phyloP scores from a whole-genome alignment of 768 basidiomycete species.

The Leccinellum rugosiceps region DNA sequence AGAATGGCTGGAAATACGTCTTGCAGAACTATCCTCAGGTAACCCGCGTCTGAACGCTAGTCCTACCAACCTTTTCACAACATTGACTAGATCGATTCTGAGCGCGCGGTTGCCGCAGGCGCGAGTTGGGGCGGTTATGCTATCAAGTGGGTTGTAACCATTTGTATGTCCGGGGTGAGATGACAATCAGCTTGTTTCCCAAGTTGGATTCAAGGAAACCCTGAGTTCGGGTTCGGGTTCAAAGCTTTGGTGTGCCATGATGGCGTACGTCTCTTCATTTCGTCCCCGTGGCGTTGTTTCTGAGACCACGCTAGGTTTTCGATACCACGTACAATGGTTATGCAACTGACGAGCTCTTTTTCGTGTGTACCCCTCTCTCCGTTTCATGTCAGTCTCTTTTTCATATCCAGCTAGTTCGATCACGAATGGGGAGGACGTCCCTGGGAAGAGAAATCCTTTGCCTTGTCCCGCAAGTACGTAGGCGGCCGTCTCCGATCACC shows the following conservation, averaged over 20 bases:
- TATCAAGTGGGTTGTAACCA: constrained; percentile 57
- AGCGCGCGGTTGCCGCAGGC: constrained; percentile 73
- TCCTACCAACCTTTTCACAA: background rate
- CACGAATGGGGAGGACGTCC: constrained; percentile 85
- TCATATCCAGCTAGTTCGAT: constrained; percentile 56
- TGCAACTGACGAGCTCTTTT: constrained; percentile 89
- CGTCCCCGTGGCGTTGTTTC: background rate
- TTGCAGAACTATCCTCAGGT: constrained; percentile 70
- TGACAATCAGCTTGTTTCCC: background rate
- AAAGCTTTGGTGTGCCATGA: constrained; percentile 93
- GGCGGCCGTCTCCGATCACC: background rate
- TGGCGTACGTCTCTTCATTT: constrained; percentile 51
- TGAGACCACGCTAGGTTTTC: constrained; percentile 50
- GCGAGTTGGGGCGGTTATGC: constrained; percentile 88
- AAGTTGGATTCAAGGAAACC: constrained; percentile 95
- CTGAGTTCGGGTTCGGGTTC: constrained; percentile 83
- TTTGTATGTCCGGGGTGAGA: background rate
- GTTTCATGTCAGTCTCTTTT: background rate
- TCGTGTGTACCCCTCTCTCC: constrained; percentile 47
- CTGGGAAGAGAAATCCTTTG: constrained; percentile 61
- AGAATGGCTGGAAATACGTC: constrained; percentile 69
- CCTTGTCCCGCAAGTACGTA: constrained; percentile 53
- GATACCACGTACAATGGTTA: constrained; percentile 79
- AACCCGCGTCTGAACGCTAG: background rate
- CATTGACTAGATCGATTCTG: constrained; percentile 54